Conservation (phyloP, 1,139 yeast species). For the Hansenula sp. region DNA sequence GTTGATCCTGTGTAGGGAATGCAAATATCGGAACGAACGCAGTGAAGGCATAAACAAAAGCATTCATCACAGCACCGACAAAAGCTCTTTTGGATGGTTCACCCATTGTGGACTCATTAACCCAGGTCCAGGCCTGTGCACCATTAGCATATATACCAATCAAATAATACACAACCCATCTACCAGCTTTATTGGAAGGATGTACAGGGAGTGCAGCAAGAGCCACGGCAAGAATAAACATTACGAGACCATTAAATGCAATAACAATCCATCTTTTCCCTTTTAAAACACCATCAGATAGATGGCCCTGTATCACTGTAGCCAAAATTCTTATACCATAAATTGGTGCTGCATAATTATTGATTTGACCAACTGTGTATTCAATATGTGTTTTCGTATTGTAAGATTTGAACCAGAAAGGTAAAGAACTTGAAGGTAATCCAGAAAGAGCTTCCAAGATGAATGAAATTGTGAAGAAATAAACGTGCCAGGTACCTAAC, state of each 20-base stretch:
- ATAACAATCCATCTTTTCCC: conserved; percentile 23
- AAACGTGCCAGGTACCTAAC: conserved; percentile 24
- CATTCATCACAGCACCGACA: conserved; percentile 20
- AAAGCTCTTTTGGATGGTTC: conserved; percentile 21
- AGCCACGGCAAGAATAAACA: conserved; percentile 9
- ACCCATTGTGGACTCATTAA: conserved; percentile 20
- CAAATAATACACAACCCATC: conserved; percentile 24
- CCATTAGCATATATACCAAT: conserved; percentile 23
- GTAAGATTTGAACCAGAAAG: conserved; percentile 27
- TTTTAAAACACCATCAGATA: conserved; percentile 21
- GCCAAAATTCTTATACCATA: conserved; percentile 27
- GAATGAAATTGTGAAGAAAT: conserved; percentile 20
- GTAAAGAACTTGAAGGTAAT: conserved; percentile 18
- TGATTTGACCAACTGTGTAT: conserved; percentile 26
- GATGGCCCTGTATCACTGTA: conserved; percentile 20
- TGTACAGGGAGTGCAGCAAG: conserved; percentile 21
- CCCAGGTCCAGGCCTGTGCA: conserved; percentile 25
- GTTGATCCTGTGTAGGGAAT: conserved; percentile 16
- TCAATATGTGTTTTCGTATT: conserved; percentile 8
- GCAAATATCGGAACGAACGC: conserved; percentile 17
- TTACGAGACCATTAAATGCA: conserved; percentile 6
- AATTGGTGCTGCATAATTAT: conserved; percentile 29
- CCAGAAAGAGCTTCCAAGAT: conserved; percentile 18
- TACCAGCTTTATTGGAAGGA: conserved; percentile 18
- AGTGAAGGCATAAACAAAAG: conserved; percentile 13